These are phyloP conservation scores for Tulasnella sp. DNA, from an alignment of 768 basidiomycete species.

Conservation along the genomic window DNA sequence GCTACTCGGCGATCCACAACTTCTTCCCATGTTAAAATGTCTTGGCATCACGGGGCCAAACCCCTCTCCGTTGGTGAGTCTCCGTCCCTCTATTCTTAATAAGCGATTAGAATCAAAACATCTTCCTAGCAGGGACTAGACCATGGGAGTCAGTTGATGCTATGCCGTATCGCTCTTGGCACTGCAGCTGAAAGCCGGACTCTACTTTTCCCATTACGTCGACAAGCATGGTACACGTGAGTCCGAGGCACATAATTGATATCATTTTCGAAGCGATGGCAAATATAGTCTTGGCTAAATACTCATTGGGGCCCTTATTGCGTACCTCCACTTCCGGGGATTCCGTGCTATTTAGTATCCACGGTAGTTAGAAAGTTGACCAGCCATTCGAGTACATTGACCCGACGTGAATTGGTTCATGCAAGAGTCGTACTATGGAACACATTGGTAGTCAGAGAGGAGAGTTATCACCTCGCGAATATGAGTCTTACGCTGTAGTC, in stretches of 20 bases:
- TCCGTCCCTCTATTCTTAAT: too few relatives aligned
- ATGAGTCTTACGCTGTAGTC: conserved; percentile 34
- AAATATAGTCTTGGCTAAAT: neutral
- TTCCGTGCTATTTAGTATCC: neutral
- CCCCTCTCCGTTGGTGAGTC: too few relatives aligned
- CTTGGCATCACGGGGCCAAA: too few relatives aligned
- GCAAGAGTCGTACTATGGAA: conserved; percentile 34
- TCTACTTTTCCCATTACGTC: too few relatives aligned
- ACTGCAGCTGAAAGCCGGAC: too few relatives aligned
- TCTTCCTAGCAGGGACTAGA: too few relatives aligned
- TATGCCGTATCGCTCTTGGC: too few relatives aligned
- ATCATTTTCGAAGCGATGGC: neutral
- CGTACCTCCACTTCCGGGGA: neutral
- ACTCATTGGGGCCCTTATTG: neutral
- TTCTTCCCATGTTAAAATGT: too few relatives aligned
- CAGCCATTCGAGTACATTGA: conserved; percentile 33
- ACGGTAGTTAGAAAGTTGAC: conserved; percentile 30
- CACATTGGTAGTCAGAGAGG: neutral
- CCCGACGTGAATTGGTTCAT: conserved; percentile 38
- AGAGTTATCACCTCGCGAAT: neutral
- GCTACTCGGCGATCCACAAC: too few relatives aligned
- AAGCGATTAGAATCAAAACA: too few relatives aligned
- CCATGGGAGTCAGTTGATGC: too few relatives aligned
- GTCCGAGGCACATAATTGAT: neutral
- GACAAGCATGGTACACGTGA: neutral